These are phyloP conservation scores for Phytophthora colocasiae DNA, from an alignment of 352 stramenopile species.

Conservation along the genomic window DNA sequence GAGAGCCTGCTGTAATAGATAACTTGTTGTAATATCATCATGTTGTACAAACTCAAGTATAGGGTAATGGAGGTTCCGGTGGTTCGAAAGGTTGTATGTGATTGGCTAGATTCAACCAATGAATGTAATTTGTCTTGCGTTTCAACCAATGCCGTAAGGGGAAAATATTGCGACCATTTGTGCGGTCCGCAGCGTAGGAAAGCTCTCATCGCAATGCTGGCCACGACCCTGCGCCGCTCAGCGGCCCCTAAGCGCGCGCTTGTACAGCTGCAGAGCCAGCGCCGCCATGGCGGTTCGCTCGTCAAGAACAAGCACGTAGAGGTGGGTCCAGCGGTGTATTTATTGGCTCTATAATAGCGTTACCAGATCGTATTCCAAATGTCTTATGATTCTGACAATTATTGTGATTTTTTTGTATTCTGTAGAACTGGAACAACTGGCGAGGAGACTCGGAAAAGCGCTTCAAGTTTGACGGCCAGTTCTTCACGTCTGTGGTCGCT, in stretches of 20 bases:
- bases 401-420: slow-evolving; percentile 1
- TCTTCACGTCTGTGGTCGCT: slow-evolving; percentile 60
- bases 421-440: slow-evolving; percentile 89
- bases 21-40: slow-evolving; percentile 1
- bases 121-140: neutral
- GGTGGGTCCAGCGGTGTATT: slow-evolving; percentile 30
- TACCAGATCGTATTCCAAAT: neutral
- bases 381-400: slow-evolving; percentile 7
- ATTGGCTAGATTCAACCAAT: slow-evolving; percentile 20
- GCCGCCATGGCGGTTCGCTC: slow-evolving; percentile 77
- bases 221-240: slow-evolving; percentile 56
- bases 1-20: slow-evolving; percentile 1
- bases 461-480: slow-evolving; percentile 75
- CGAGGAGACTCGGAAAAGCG: slow-evolving; percentile 85
- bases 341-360: neutral
- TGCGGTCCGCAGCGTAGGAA: slow-evolving; percentile 26
- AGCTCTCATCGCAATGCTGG: slow-evolving; percentile 45
- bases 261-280: slow-evolving; percentile 65
- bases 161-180: slow-evolving; percentile 14
- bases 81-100: slow-evolving; percentile 6
- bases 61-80: slow-evolving; percentile 14
- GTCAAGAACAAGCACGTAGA: slow-evolving; percentile 89
- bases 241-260: slow-evolving; percentile 48
- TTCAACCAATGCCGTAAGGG: slow-evolving; percentile 30
- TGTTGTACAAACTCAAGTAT: slow-evolving; percentile 15